phyloP scores from a whole-genome alignment of 2,329 filamentous ascomycete genomes.

The Neophaeococcomyces mojaviensis region DNA sequence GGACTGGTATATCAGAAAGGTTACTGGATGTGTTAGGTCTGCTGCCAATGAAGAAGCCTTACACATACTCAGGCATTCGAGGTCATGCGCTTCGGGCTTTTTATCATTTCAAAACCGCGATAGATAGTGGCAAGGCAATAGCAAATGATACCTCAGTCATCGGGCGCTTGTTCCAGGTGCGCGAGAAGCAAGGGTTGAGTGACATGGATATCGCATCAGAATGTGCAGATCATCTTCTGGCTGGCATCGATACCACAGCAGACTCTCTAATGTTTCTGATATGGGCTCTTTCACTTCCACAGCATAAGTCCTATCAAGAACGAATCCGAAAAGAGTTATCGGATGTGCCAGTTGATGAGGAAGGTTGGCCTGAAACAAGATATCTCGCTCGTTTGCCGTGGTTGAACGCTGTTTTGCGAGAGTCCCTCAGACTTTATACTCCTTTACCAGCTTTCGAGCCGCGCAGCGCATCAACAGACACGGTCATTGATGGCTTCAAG shows the following conservation, averaged over 20 bases:
- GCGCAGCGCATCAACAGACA: constrained; percentile 29
- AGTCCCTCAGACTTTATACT: constrained; percentile 42
- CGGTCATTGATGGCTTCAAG: constrained; percentile 28
- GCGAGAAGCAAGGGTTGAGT: constrained; percentile 26
- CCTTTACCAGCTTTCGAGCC: constrained; percentile 45
- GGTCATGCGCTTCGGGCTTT: constrained; percentile 34
- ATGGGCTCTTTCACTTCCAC: constrained; percentile 42
- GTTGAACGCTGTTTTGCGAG: constrained; percentile 43
- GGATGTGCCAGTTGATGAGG: constrained; percentile 20
- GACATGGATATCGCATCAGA: constrained; percentile 47
- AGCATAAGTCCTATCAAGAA: constrained; percentile 36
- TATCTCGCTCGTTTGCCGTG: constrained; percentile 35
- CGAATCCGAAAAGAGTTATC: constrained; percentile 39
- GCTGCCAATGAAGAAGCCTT: constrained; percentile 44
- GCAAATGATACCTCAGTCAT: constrained; percentile 19
- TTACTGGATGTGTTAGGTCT: constrained; percentile 29
- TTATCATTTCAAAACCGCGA: constrained; percentile 25
- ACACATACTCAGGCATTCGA: constrained; percentile 46
- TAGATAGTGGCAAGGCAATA: constrained; percentile 22
- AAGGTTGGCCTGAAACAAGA: constrained; percentile 31
- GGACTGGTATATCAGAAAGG: constrained; percentile 31
- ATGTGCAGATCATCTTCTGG: constrained; percentile 46
- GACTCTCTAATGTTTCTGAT: constrained; percentile 46
- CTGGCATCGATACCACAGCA: constrained; percentile 47
- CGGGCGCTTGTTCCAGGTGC: constrained; percentile 18